Evolutionary conservation across 2,329 filamentous ascomycete species (phyloP), one percentile per base, ranked within the genome.

Genomic region (Lasiodiplodia gonubiensis): DNA sequence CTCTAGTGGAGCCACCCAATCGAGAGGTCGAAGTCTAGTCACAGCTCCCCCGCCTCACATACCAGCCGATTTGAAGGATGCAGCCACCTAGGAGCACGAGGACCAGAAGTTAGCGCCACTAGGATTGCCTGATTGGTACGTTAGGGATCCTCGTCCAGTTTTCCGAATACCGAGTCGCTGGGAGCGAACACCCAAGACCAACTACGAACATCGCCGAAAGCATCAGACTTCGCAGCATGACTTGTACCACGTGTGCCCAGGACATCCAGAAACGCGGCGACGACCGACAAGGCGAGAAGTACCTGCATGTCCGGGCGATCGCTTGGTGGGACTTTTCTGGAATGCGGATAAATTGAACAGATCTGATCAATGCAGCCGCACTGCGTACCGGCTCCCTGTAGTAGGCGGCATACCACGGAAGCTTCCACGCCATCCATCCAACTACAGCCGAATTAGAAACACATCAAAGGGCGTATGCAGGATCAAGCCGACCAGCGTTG

Each of bases 221-320:
- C 39, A n/a, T 30, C 30, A 33, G 25, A 7, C 30, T 2, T 39
- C 18, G 46, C 42, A 11, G 8, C 59, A 21, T n/a, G 35, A 23
- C 7, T n/a, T 6, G 42, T 21, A 33, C 59, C 30, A 35, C 37
- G 30, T 6, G 42, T 21, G 21, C 59, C 30, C 49, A 51, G 30
- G 23, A 23, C 11, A 14, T 18, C 3, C 16, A n/a, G 3, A 3
- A 51, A 4, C 27, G 59, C 27, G 23, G 39, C 42, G 25, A 18
- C 10, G 8, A 25, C 39, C 23, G 57, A 18, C 18, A n/a, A 35
- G 8, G 16, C 18, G n/a, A 2, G 8, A 21, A 27, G 57, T 52
- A 63, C 59, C 59, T 63, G 59, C 59, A 63, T 46, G 30, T 18
- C 12, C 27, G 37, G 46, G 23, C 25, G 16, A 51, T 21, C n/a